Evolutionary conservation across 2,329 filamentous ascomycete genomes (phyloP), one percentile per base, ranked within the genome.

Genomic region (Colletotrichum chrysophilum): DNA sequence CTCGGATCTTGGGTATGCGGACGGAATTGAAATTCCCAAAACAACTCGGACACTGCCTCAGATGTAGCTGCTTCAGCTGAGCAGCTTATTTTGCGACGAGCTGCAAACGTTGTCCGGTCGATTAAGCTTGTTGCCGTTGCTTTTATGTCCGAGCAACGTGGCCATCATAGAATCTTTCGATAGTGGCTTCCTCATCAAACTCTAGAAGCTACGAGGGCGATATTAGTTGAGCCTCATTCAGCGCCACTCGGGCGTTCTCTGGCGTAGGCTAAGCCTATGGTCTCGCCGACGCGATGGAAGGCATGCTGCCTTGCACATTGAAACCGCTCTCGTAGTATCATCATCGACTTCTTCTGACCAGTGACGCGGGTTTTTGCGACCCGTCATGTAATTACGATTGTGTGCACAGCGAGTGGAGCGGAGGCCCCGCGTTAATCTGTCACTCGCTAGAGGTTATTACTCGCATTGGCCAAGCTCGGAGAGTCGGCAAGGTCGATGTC

Each of bases 381-480:
- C 30, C 56, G 30, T 64, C 48, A 65, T 56, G 56, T 58, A 68
- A 68, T 75, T 43, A 56, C 38, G 61, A 18, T 75, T 64, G 67
- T 73, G 73, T 75, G 73, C 70, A 73, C 62, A n/a, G 16, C n/a
- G 21, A 28, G 66, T 21, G 68, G 61, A 75, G 64, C 62, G 56
- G 69, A 68, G 56, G 56, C 70, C n/a, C 26, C 12, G 24, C 38
- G 26, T 58, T 67, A 68, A 75, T 75, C 38, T 73, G 62, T 73
- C 73, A 68, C 70, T 75, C 73, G 73, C 70, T 75, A 64, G 69
- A 67, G n/a, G 70, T 71, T 26, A 73, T 73, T 73, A 68, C 73
- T 68, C 73, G 73, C 70, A 52, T 70, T 60, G 34, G 56, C 60
- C 48, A 30, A 30, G 24, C 24, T 56, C 30, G 38, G 69, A 56